Conservation (phyloP, 805 yeast species). For the Saccharomycopsis javanensis region DNA sequence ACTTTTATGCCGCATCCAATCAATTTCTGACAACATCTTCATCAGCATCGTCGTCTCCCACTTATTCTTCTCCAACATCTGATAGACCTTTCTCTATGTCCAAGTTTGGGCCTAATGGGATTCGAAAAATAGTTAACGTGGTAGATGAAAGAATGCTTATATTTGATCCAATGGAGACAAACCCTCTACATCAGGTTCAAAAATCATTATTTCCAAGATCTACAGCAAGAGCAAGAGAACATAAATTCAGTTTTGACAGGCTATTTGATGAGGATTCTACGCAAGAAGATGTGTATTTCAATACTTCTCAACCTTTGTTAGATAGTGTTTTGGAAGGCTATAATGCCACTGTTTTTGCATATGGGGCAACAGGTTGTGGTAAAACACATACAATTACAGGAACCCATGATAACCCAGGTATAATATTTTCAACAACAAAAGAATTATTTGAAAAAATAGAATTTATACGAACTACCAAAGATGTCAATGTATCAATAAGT, state of each 20-base stretch:
- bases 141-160: conserved; percentile 80
- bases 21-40: conserved; percentile 45
- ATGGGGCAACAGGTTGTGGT: conserved; percentile 98
- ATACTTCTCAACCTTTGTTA: conserved; percentile 62
- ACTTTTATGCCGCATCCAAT: conserved; percentile 22
- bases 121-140: conserved; percentile 64
- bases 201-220: conserved; percentile 30
- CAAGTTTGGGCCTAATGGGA: conserved; percentile 34
- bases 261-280: conserved; percentile 57
- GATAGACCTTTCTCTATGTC: neutral
- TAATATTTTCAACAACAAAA: conserved; percentile 67
- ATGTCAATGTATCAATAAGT: conserved; percentile 53
- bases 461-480: conserved; percentile 40
- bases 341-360: conserved; percentile 89
- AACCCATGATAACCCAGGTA: conserved; percentile 60
- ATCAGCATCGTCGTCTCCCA: conserved; percentile 21
- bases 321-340: conserved; percentile 74
- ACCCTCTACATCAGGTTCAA: conserved; percentile 47
- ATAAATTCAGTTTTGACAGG: conserved; percentile 72
- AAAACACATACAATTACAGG: conserved; percentile 89
- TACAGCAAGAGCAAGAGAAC: conserved; percentile 51
- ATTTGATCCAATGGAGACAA: conserved; percentile 74
- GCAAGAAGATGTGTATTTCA: conserved; percentile 58
- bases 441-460: conserved; percentile 63
- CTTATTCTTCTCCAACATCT: conserved; percentile 1